A percentile compares a stretch with the other conserved stretches of the same genome.
Conservation (phyloP, 345 rosid species). For the Trapa bicornis region DNA sequence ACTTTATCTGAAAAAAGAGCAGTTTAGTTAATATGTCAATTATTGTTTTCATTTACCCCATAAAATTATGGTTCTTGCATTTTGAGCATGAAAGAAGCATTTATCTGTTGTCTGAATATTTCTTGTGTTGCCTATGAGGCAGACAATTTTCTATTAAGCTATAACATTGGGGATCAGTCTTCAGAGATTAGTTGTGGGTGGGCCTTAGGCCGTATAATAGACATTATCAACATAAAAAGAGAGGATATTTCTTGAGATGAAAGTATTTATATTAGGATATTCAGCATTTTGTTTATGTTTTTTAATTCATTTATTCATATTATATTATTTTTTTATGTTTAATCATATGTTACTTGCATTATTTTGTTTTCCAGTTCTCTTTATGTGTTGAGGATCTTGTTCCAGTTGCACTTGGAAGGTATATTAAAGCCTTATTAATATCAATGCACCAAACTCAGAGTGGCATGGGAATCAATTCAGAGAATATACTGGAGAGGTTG, state of each 20-base stretch:
- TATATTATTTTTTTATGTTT: neutral
- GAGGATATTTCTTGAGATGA: no score
- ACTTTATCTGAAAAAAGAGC: neutral
- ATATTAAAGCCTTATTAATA: slow-evolving; percentile 54
- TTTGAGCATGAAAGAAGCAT: neutral
- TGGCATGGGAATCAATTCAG: slow-evolving; percentile 29
- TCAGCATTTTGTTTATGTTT: neutral
- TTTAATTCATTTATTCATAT: neutral
- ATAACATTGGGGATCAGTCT: no score
- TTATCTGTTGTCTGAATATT: neutral
- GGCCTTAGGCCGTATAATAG: no score
- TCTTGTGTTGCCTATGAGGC: neutral
- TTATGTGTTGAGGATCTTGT: slow-evolving; percentile 89
- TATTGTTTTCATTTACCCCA: neutral
- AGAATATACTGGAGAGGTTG: slow-evolving; percentile 62
- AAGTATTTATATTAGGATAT: no score
- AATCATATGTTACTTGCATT: neutral
- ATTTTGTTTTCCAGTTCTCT: slow-evolving; percentile 49
- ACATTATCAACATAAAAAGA: no score
- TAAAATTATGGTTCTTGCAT: neutral
- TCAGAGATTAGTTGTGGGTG: no score
- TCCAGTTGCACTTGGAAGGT: slow-evolving; percentile 80
- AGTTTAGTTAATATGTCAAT: neutral
- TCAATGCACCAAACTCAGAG: slow-evolving; percentile 44
- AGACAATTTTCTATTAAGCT: no score